Evolutionary conservation across 495 filamentous ascomycete species (phyloP).

Genomic region (Penicillium paxilli): DNA sequence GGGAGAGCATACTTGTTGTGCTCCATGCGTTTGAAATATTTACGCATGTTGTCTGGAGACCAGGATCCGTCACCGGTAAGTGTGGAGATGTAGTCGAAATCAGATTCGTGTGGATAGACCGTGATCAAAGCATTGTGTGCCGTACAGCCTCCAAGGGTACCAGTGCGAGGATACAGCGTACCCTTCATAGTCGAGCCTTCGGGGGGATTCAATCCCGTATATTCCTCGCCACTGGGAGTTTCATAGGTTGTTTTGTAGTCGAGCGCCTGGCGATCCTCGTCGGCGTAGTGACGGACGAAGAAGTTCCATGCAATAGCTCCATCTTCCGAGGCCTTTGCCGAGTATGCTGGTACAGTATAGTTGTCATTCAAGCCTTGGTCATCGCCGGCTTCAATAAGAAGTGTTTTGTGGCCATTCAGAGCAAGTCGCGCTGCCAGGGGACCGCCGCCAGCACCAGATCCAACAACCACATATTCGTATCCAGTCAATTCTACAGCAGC

Average conservation of each 20-base stretch:
- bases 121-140: conserved; percentile 49
- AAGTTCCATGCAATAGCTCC: conserved; percentile 44
- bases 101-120: conserved; percentile 40
- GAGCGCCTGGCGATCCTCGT: conserved; percentile 36
- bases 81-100: conserved; percentile 47
- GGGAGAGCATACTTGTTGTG: conserved; percentile 52
- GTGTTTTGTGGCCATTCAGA: conserved; percentile 56
- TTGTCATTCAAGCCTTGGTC: conserved; percentile 51
- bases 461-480: conserved; percentile 70
- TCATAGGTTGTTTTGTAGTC: conserved; percentile 48
- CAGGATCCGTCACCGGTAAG: conserved; percentile 46
- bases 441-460: conserved; percentile 64
- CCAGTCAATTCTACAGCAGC: conserved; percentile 19
- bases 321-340: conserved; percentile 39
- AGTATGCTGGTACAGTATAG: conserved; percentile 41
- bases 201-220: conserved; percentile 41
- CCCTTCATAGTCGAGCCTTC: conserved; percentile 39
- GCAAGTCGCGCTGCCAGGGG: conserved; percentile 63
- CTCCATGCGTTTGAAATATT: conserved; percentile 50
- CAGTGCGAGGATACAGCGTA: conserved; percentile 48
- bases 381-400: conserved; percentile 65
- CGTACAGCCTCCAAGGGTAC: conserved; percentile 47
- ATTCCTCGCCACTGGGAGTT: conserved; percentile 36
- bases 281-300: conserved; percentile 47
- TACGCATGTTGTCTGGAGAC: conserved; percentile 43